Percentiles rank a stretch among this genome's conserved stretches.
Conservation (phyloP, 2,329 filamentous ascomycete species). For the Microcyclospora tardicrescens region DNA sequence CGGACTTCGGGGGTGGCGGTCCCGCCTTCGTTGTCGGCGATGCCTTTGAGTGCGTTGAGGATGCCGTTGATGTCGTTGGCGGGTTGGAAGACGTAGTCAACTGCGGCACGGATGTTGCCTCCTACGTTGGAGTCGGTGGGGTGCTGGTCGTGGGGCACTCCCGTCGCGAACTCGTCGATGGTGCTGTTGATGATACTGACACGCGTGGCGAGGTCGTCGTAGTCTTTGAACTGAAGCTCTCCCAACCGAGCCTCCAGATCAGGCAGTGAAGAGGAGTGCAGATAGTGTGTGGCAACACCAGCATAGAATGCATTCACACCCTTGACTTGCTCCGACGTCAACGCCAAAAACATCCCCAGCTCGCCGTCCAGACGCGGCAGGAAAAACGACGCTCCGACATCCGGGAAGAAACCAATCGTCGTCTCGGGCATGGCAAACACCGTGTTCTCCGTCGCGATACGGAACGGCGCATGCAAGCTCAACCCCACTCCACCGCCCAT, state of each 20-base stretch:
- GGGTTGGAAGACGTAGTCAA: slow-evolving; percentile 53
- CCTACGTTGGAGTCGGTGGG: slow-evolving; percentile 33
- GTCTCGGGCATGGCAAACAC: slow-evolving; percentile 98
- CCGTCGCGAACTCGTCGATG: slow-evolving; percentile 82
- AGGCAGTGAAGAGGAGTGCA: slow-evolving; percentile 78
- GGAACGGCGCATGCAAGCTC: slow-evolving; percentile 86
- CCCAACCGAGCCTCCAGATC: slow-evolving; percentile 72
- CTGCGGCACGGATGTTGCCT: slow-evolving; percentile 60
- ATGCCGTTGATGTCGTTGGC: slow-evolving; percentile 53
- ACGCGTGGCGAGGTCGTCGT: slow-evolving; percentile 49
- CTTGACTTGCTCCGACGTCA: slow-evolving; percentile 73
- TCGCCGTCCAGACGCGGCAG: slow-evolving; percentile 76
- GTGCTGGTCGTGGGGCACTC: slow-evolving; percentile 59
- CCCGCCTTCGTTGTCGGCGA: slow-evolving; percentile 23
- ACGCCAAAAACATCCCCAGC: slow-evolving; percentile 79
- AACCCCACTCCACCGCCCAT: slow-evolving; percentile 97
- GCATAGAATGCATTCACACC: slow-evolving; percentile 82
- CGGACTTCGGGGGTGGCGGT: slow-evolving; percentile 39
- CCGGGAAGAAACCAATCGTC: slow-evolving; percentile 95
- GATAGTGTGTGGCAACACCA: slow-evolving; percentile 88
- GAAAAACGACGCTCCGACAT: slow-evolving; percentile 95
- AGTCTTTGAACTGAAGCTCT: slow-evolving; percentile 79
- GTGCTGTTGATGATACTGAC: slow-evolving; percentile 67
- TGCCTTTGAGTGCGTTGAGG: slow-evolving; percentile 47
- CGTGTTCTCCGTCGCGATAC: slow-evolving; percentile 91